Evolutionary conservation across 164 flowering plant genomes (phyloP).

Genomic region (Vitis cinerea): DNA sequence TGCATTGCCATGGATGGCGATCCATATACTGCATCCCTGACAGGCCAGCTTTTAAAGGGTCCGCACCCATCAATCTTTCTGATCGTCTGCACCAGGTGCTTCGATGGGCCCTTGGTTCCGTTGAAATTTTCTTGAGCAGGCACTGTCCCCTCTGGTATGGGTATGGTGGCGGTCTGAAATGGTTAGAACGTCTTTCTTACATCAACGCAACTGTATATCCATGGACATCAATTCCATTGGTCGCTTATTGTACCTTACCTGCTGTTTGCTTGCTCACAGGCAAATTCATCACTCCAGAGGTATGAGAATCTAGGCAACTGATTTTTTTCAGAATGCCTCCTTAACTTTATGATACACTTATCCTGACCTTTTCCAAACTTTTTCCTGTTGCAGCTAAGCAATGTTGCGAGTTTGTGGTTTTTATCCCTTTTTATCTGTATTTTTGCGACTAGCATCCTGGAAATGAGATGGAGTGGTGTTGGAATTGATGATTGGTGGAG

Average conservation of each 20-base stretch:
- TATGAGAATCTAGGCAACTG: slow-evolving; percentile 8
- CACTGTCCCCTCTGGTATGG: slow-evolving; percentile 78
- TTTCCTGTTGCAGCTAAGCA: slow-evolving; percentile 51
- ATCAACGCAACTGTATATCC: slow-evolving; percentile 62
- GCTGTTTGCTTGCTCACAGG: slow-evolving; percentile 70
- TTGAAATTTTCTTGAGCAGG: slow-evolving; percentile 68
- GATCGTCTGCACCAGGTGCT: slow-evolving; percentile 73
- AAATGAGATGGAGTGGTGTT: slow-evolving; percentile 10
- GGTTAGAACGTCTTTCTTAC: slow-evolving; percentile 61
- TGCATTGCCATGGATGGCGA: slow-evolving; percentile 78
- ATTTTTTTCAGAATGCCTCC: neutral
- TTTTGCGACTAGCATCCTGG: slow-evolving; percentile 35
- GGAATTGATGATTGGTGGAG: slow-evolving; percentile 16
- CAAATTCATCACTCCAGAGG: slow-evolving; percentile 73
- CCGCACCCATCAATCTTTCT: slow-evolving; percentile 72
- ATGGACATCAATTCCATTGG: slow-evolving; percentile 56
- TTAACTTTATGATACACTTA: neutral
- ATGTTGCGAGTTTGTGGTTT: slow-evolving; percentile 64
- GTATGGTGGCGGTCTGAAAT: slow-evolving; percentile 56
- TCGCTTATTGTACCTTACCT: slow-evolving; percentile 69
- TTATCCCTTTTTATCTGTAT: slow-evolving; percentile 62
- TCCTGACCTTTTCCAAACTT: neutral
- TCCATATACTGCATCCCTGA: slow-evolving; percentile 61
- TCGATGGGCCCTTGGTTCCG: slow-evolving; percentile 77
- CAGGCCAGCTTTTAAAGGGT: slow-evolving; percentile 67